These are phyloP conservation scores for Cyclotella sp. DNA, from an alignment of 108 stramenopile genomes.

Conservation along the genomic window DNA sequence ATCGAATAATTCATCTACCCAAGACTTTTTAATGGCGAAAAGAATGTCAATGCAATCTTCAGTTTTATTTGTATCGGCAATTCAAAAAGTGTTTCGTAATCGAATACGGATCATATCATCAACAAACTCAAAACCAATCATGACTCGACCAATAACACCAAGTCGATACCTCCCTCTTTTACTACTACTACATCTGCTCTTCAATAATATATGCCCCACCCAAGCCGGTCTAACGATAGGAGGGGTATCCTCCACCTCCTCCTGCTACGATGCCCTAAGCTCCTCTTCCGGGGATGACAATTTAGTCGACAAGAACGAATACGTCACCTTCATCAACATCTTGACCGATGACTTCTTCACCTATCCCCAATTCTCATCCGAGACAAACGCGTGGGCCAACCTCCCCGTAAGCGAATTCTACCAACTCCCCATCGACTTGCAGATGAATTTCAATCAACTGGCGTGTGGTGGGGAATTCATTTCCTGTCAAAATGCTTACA, in stretches of 20 bases:
- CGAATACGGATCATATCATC: not conserved
- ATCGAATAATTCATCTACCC: too few relatives aligned
- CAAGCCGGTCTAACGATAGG: slow-evolving; percentile 26
- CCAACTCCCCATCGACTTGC: slow-evolving; percentile 15
- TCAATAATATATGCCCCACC: not conserved
- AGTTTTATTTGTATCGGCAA: too few relatives aligned
- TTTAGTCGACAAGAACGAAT: slow-evolving; percentile 25
- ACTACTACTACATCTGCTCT: not conserved
- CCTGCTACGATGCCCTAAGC: slow-evolving; percentile 28
- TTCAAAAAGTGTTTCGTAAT: too few relatives aligned
- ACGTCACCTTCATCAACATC: slow-evolving; percentile 38
- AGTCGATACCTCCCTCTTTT: not conserved
- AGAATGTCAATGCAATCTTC: too few relatives aligned
- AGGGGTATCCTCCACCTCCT: slow-evolving; percentile 17
- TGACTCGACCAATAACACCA: not conserved
- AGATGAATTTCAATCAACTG: slow-evolving; percentile 24
- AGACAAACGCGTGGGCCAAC: slow-evolving; percentile 2
- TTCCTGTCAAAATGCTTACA: slow-evolving; percentile 25
- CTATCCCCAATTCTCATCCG: slow-evolving; percentile 14
- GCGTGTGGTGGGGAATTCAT: slow-evolving; percentile 41
- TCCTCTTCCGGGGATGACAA: slow-evolving; percentile 10
- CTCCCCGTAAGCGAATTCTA: slow-evolving; percentile 27
- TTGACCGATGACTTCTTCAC: slow-evolving; percentile 22
- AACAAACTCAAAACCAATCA: not conserved
- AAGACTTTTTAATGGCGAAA: too few relatives aligned